Evolutionary conservation across 768 basidiomycete genomes (phyloP), one percentile per base, ranked within the genome.

Genomic region (Stropharia rugosoannulata): DNA sequence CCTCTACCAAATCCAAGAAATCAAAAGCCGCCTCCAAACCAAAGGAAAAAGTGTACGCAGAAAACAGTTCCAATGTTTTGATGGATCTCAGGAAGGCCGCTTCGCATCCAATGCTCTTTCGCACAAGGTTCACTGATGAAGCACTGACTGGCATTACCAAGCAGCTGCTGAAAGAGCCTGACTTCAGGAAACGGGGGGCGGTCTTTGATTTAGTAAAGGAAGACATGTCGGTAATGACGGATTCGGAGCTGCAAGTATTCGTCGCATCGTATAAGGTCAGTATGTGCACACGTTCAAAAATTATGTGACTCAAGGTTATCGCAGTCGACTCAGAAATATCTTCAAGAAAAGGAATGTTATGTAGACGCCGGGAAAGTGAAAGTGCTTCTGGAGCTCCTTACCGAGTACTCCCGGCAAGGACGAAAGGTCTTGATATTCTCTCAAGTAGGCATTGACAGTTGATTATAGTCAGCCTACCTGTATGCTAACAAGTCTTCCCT

Each of bases 31-130:
- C 69, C 48, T 66, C 70, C 19, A 74, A 81, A 59, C 64, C 78
- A 46, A 77, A 89, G 69, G 84, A 84, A 58, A 90, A 88, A 70
- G 63, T 77, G 57, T 90, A 91, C 59, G 68, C 83, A 15, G 90
- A 91, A 72, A 93, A 92, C 63, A 90, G 89, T 59, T 83, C 90
- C 2, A 95, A 99, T 68, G 94, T 99, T 51, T 79, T 99, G 36
- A 98, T 98, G 93, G 95, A 97, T 65, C 80, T 99, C 13, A 85
- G 97, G 32, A 99, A 99, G 71, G 97, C 97, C 3, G 89, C 96
- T 2, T 89, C 86, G 29, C 97, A 99, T 73, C 96, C 97, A 2
- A 91, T 98, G 88, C 80, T 99, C 15, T 99, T 99, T 80, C 82
- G 97, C 32, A 85, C 81, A 38, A 79, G 79, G 5, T 99, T 92